Evolutionary conservation across 169 alveolate species (phyloP).

Genomic region (Eimeria necatrix): DNA sequence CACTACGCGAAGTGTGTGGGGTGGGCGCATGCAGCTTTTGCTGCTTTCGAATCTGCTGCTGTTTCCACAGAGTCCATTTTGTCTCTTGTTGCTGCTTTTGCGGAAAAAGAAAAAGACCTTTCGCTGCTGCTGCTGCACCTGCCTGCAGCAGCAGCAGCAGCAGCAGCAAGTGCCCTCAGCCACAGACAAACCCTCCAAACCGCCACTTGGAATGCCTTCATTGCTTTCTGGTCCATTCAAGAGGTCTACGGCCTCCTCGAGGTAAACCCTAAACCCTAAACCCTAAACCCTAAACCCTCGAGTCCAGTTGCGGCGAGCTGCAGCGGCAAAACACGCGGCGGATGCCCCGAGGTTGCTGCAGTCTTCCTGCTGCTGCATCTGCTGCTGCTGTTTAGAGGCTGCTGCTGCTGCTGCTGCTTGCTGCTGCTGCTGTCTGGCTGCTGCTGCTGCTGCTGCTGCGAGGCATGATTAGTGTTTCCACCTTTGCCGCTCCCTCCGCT

Average conservation of each 20-base stretch:
- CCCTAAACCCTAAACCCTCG: too few species aligned
- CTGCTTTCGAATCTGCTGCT: not conserved
- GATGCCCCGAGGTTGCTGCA: too few species aligned
- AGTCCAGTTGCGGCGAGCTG: too few species aligned
- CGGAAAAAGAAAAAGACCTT: not conserved
- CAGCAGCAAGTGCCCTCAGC: not conserved
- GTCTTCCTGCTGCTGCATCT: not conserved
- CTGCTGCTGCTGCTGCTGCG: too few species aligned
- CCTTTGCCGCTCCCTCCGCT: too few species aligned
- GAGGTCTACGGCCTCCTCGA: slow-evolving; percentile 47
- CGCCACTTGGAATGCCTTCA: slow-evolving; percentile 67
- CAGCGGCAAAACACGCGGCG: too few species aligned
- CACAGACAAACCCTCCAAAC: slow-evolving; percentile 29
- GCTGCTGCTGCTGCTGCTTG: too few species aligned
- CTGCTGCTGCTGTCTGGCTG: too few species aligned
- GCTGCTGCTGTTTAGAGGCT: slow-evolving; percentile 5
- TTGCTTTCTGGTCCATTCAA: slow-evolving; percentile 61
- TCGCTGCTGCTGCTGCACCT: not conserved
- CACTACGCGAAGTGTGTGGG: not conserved
- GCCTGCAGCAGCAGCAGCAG: not conserved
- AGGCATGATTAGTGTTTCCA: too few species aligned
- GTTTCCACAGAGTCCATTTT: not conserved
- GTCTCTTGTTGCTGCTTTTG: not conserved
- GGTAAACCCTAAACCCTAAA: slow-evolving; percentile 33
- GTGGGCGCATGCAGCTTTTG: not conserved